phyloP scores from a whole-genome alignment of 108 stramenopile genomes.

The Skeletonema tropicum region DNA sequence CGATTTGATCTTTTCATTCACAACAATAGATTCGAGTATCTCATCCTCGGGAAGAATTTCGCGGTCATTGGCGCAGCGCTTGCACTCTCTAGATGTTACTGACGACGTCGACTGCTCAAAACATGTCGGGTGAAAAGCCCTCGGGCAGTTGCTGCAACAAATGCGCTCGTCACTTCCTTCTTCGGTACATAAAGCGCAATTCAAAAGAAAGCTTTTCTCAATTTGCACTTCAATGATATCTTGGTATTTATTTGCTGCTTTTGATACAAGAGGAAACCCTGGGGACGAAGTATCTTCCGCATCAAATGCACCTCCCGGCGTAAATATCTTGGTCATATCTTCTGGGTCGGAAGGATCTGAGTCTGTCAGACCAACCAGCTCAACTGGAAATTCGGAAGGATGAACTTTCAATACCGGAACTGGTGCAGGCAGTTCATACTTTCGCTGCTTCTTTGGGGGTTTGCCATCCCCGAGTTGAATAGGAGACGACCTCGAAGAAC shows the following conservation, averaged over 20 bases:
- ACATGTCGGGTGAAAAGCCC: conserved; percentile 36
- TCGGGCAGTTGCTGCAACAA: conserved; percentile 42
- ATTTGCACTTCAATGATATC: conserved; percentile 15
- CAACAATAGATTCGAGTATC: conserved; percentile 12
- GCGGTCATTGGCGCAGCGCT: conserved; percentile 29
- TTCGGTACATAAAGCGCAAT: conserved; percentile 9
- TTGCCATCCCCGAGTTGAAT: not conserved
- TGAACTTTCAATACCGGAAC: conserved; percentile 61
- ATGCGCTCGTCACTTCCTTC: conserved; percentile 19
- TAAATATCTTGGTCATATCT: conserved; percentile 61
- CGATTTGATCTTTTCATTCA: conserved; percentile 17
- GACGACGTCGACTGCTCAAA: conserved; percentile 18
- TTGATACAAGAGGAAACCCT: not conserved
- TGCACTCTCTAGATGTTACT: conserved; percentile 27
- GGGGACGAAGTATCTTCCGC: conserved; percentile 15
- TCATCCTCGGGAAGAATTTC: conserved; percentile 32
- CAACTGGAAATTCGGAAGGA: conserved; percentile 68
- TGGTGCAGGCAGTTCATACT: not conserved
- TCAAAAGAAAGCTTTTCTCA: conserved; percentile 7
- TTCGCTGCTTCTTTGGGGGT: conserved; percentile 34
- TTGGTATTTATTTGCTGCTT: conserved; percentile 20
- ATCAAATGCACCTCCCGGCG: conserved; percentile 35
- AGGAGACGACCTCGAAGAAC: conserved; percentile 33
- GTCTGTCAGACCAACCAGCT: conserved; percentile 55
- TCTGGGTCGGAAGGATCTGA: conserved; percentile 55